phyloP scores from a whole-genome alignment of 2,329 filamentous ascomycete genomes.

The Sclerotinia trifoliorum region DNA sequence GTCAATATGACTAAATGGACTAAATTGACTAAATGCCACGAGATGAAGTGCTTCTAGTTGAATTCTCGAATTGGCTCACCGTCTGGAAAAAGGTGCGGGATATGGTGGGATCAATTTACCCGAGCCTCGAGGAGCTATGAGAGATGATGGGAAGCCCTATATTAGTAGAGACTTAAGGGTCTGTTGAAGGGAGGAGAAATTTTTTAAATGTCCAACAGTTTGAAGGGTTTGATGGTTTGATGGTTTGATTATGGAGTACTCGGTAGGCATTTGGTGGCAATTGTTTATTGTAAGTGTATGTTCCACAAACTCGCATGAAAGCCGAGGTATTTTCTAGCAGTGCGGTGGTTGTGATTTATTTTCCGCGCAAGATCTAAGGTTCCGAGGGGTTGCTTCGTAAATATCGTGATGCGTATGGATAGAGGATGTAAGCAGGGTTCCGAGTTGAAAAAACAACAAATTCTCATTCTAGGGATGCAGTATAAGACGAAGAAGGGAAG shows the following conservation, averaged over 20 bases:
- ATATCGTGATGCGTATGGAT: neutral
- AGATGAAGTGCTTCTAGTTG: constrained; percentile 13
- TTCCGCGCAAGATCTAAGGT: neutral
- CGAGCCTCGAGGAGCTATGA: neutral
- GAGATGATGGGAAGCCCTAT: neutral
- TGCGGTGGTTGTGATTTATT: neutral
- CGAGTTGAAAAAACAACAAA: neutral
- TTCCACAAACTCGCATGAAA: constrained; percentile 7
- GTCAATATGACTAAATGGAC: neutral
- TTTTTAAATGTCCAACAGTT: neutral
- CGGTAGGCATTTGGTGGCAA: neutral
- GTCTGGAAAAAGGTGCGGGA: constrained; percentile 1
- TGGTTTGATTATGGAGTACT: too few relatives aligned
- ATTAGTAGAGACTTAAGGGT: neutral
- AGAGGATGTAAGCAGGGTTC: neutral
- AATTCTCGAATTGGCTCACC: constrained; percentile 15
- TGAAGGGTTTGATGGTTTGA: neutral
- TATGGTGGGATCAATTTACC: neutral
- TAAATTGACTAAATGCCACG: constrained; percentile 18
- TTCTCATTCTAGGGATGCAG: constrained; percentile 10
- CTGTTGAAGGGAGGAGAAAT: neutral
- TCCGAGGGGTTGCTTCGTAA: neutral
- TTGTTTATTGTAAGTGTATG: neutral
- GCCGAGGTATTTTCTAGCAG: neutral
- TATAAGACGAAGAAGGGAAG: constrained; percentile 13